Evolutionary conservation across 345 rosid genomes (phyloP), one percentile per base, ranked within the genome.

Genomic region (Psidium friedrichsthalianum): DNA sequence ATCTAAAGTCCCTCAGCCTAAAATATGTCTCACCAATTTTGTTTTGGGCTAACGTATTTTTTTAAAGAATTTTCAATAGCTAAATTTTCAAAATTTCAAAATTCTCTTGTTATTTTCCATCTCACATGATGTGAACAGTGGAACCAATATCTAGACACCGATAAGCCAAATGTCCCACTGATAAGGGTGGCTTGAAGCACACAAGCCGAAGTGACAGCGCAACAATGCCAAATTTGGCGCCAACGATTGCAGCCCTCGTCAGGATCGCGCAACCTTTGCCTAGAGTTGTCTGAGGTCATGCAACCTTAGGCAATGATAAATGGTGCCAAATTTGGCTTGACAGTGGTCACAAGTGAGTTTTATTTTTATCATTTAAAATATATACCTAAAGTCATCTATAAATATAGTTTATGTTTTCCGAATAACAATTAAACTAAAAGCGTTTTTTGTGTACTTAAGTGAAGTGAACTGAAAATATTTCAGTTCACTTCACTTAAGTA

Each of bases 51-150:
- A 14, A 3, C 14, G 20, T 36, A 53, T 53, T 59, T 59, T 61
- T 59, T 29, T 13, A 27, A 27, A 8, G 2, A 61, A 27, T 4
- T 27, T 27, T 18, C 40, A 7, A 18, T 27, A 0, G 40, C 20
- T 61, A 61, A 61, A 61, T 61, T 16, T 61, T 61, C 0, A 0
- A 61, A 61, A 44, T 8, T 59, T 27, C 1, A 0, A 61, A 61
- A 27, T 27, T 14, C 74, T 14, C 74, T 61, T 20, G 3, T 10
- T 18, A 14, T 7, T 6, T n/a, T 58, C 69, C 74, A 59, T 36
- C 36, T 3, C 1, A 0, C 1, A 18, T 20, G 0, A 27, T 0
- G 36, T 27, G 7, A 0, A 4, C 0, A 0, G 0, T 2, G 3
- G 3, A 57, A 29, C 29, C 7, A 25, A 58, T 40, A 58, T n/a